phyloP scores from a whole-genome alignment of 495 filamentous ascomycete species.

The Penicillium nucicola region DNA sequence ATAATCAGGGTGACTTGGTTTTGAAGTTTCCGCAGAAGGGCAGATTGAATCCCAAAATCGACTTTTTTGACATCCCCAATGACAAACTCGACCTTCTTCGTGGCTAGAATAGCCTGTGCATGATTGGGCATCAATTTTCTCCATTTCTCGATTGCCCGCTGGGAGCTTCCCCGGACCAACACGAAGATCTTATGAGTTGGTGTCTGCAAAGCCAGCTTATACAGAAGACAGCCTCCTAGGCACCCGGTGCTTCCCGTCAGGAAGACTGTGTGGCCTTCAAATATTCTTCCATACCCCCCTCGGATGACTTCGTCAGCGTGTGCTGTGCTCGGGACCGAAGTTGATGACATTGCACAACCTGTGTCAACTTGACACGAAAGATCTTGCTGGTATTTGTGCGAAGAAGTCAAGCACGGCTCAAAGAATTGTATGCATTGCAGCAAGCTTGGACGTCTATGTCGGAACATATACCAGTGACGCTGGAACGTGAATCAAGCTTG shows the following conservation, averaged over 20 bases:
- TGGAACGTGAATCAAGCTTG: neutral
- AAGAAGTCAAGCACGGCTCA: neutral
- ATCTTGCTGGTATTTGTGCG: too few relatives aligned
- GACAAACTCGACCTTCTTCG: conserved; percentile 30
- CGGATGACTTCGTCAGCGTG: conserved; percentile 21
- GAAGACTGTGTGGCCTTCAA: conserved; percentile 31
- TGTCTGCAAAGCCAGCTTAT: conserved; percentile 35
- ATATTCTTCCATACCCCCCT: conserved; percentile 27
- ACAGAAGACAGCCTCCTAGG: conserved; percentile 35
- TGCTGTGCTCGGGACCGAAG: neutral
- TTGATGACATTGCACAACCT: conserved; percentile 13
- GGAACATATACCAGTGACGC: conserved; percentile 1
- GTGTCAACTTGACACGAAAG: too few relatives aligned
- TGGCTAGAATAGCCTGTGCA: conserved; percentile 23
- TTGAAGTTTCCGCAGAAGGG: conserved; percentile 15
- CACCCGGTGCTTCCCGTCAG: conserved; percentile 38
- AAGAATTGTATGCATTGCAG: neutral
- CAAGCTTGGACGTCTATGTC: neutral
- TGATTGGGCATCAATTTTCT: conserved; percentile 32
- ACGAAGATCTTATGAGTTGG: conserved; percentile 33
- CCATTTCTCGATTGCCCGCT: conserved; percentile 32
- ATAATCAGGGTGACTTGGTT: conserved; percentile 35
- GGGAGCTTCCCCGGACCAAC: conserved; percentile 24
- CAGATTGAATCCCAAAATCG: conserved; percentile 26
- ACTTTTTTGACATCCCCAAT: conserved; percentile 29